Base-by-base conservation (phyloP, 2,329 filamentous ascomycete species). In the Cylindrodendrum hubeiense region DNA sequence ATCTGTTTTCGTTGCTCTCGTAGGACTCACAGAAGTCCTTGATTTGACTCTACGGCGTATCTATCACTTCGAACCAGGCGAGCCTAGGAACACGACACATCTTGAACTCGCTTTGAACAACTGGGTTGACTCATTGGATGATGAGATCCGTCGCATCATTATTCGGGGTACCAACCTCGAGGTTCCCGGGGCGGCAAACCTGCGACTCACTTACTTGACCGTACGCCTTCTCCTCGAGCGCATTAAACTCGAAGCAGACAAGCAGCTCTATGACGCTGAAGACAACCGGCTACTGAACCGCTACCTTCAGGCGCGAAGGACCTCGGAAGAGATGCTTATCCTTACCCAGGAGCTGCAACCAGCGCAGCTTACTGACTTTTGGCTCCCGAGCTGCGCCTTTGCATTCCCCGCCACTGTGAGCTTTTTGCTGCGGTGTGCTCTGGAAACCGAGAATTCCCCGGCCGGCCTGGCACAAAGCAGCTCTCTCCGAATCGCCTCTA, bases 131-230 rank as follows among this genome's bases (percentile, higher is more conserved):
- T 77, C 77, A 0, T 63, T 87, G 4, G 65, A 67, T 2, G 79
- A 77, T 2, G 72, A 78, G 5, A 74, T 80, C 3, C 81, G 83
- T 3, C 74, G 75, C 1, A 74, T 83, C 12, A 79, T 85, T 19
- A 75, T 83, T 1, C 78, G 83, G 4, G 84, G 84, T 1, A 80
- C 76, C 3, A 72, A 79, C 17, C 67, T 86, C 0, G 71, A 78
- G 2, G 71, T 80, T 0, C 80, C 82, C 0, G 86, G 85, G 0
- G 82, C 83, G 0, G 79, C 84, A 6, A 88, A 87, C 54, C 77
- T 88, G 15, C 83, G 85, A 3, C 73, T 88, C 2, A 79, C 83
- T 1, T 87, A 86, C 67, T 71, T 88, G 1, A 83, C 83, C 0
- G 77, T 83, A 6, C 80, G 81, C 37, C 76, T 88, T 3, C 74